phyloP scores from a whole-genome alignment of 1,139 yeast genomes.

The Geotrichum histeridarum region DNA sequence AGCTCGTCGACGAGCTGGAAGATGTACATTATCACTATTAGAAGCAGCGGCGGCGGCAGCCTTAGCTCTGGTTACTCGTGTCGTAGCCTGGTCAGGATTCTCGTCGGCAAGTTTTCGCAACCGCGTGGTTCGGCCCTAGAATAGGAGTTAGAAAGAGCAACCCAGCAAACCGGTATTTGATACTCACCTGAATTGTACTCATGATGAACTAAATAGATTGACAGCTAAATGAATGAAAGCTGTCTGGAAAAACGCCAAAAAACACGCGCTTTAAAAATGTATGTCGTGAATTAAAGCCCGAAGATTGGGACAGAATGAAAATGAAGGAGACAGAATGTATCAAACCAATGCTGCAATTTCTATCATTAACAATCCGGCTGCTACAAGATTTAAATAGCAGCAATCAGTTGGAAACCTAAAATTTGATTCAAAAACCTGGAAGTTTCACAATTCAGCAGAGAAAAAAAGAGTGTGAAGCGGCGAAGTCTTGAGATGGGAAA shows the following conservation, averaged over 20 bases:
- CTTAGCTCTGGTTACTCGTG: conserved; percentile 15
- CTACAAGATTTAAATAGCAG: too few species aligned
- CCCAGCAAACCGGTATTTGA: not conserved
- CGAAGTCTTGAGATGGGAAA: too few species aligned
- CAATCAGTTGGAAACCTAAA: too few species aligned
- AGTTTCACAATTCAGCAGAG: too few species aligned
- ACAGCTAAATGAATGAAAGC: not conserved
- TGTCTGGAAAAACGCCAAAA: not conserved
- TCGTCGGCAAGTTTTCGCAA: conserved; percentile 16
- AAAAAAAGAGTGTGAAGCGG: too few species aligned
- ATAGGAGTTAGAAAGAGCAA: not conserved
- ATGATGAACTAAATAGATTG: not conserved
- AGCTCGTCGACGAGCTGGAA: conserved; percentile 24
- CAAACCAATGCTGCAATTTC: too few species aligned
- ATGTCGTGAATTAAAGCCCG: not conserved
- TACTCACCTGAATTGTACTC: conserved; percentile 16
- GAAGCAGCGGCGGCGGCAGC: conserved; percentile 12
- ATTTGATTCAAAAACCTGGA: too few species aligned
- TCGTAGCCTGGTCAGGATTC: conserved; percentile 4
- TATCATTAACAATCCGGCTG: too few species aligned
- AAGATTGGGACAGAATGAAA: too few species aligned
- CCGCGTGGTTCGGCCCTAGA: conserved; percentile 13
- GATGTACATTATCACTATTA: conserved; percentile 4
- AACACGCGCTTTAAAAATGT: not conserved
- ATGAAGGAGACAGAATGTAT: too few species aligned